These are phyloP conservation scores for Aschersonia sp. DNA, from an alignment of 2,329 filamentous ascomycete species.

Conservation along the genomic window DNA sequence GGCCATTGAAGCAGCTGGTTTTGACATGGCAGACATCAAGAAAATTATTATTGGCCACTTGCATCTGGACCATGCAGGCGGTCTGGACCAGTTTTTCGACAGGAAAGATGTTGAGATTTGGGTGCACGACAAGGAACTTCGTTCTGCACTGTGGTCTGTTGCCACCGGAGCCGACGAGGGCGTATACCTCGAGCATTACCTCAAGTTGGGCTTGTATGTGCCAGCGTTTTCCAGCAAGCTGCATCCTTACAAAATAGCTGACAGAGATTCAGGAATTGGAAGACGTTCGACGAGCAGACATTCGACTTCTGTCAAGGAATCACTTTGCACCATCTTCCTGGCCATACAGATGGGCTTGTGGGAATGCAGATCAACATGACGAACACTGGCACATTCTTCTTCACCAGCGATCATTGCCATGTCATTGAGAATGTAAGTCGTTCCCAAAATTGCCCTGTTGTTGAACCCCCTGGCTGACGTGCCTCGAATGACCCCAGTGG, in stretches of 20 bases:
- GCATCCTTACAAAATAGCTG: too few relatives aligned
- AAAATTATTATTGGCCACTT: conserved; percentile 29
- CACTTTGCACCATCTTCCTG: conserved; percentile 9
- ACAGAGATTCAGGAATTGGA: conserved; percentile 6
- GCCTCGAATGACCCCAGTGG: conserved; percentile 6
- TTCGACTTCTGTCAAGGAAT: conserved; percentile 9
- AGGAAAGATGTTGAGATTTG: conserved; percentile 27
- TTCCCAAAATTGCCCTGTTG: not conserved
- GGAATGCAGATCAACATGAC: conserved; percentile 17
- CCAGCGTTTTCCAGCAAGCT: not conserved
- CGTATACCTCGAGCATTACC: conserved; percentile 8
- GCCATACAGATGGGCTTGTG: conserved; percentile 12
- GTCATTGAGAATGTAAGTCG: conserved; percentile 6
- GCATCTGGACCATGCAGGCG: conserved; percentile 31
- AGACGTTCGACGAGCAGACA: conserved; percentile 7
- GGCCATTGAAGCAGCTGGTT: conserved; percentile 7
- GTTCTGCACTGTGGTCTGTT: conserved; percentile 27
- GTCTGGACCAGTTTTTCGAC: conserved; percentile 26
- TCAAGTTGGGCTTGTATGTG: conserved; percentile 4
- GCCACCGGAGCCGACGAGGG: conserved; percentile 17
- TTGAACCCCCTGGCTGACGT: too few relatives aligned
- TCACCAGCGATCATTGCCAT: conserved; percentile 18
- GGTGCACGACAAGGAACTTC: conserved; percentile 30
- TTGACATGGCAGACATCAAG: conserved; percentile 30
- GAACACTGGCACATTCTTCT: conserved; percentile 16